Conservation (phyloP, 2,329 filamentous ascomycete genomes). For the Blastomyces silverae region DNA sequence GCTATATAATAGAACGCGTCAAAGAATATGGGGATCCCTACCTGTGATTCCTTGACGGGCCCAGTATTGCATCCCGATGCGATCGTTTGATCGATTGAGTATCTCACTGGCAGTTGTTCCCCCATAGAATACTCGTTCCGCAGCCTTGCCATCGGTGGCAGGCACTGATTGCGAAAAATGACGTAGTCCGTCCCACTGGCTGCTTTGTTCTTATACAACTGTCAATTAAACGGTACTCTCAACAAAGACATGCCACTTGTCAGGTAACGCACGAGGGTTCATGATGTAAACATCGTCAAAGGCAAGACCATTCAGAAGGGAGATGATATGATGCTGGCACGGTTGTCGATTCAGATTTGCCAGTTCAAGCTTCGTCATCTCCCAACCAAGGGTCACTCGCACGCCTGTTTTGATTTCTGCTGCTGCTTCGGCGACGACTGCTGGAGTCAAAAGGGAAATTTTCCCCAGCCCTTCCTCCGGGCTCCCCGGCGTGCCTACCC, state of each 20-base stretch:
- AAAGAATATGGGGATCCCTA: constrained; percentile 18
- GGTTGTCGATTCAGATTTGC: constrained; percentile 49
- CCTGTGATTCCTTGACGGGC: constrained; percentile 44
- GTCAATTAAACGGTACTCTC: constrained; percentile 16
- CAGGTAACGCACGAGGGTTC: constrained; percentile 40
- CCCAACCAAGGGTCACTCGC: constrained; percentile 50
- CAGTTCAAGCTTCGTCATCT: constrained; percentile 50
- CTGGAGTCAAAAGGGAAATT: constrained; percentile 47
- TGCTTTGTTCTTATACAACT: constrained; percentile 39
- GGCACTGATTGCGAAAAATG: constrained; percentile 44
- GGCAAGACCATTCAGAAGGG: constrained; percentile 42
- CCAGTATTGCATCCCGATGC: constrained; percentile 49
- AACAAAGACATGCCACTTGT: neutral
- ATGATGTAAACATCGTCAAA: constrained; percentile 49
- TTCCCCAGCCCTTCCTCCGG: constrained; percentile 50
- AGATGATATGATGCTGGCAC: constrained; percentile 47
- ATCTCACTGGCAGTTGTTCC: constrained; percentile 45
- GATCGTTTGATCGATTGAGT: constrained; percentile 38
- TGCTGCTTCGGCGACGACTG: constrained; percentile 47
- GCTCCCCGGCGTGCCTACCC: constrained; percentile 43
- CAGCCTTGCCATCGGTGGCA: constrained; percentile 26
- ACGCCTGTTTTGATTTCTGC: constrained; percentile 48
- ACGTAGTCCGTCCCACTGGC: constrained; percentile 48
- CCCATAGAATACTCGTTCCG: constrained; percentile 44
- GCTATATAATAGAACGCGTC: neutral